phyloP scores from a whole-genome alignment of 345 rosid species.

The Citrus glauca region DNA sequence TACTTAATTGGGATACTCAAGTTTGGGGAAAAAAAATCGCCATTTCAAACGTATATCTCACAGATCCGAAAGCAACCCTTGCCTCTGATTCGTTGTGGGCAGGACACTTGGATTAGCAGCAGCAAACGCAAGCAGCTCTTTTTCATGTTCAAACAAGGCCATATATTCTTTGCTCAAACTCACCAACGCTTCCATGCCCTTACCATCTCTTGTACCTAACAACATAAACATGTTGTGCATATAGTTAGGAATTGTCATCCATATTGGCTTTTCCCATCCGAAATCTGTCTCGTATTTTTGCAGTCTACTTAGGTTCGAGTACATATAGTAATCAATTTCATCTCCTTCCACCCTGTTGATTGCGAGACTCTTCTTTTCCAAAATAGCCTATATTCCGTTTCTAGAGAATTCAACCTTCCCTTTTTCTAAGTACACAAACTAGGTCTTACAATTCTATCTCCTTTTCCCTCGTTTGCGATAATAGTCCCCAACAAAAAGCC shows the following conservation, averaged over 20 bases:
- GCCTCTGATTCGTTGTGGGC: no score
- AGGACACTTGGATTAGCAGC: conserved; percentile 1
- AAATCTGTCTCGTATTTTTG: conserved; percentile 32
- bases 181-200: conserved; percentile 27
- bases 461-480: conserved; percentile 19
- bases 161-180: conserved; percentile 16
- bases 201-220: conserved; percentile 15
- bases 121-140: conserved; percentile 19
- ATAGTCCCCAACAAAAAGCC: conserved; percentile 13
- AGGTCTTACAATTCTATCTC: conserved; percentile 21
- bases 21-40: no score
- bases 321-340: conserved; percentile 17
- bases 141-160: conserved; percentile 16
- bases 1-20: no score
- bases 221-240: not conserved
- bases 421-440: conserved; percentile 14
- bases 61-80: not conserved
- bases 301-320: conserved; percentile 27
- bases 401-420: conserved; percentile 20
- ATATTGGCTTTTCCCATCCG: conserved; percentile 40
- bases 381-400: not conserved
- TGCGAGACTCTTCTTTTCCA: not conserved
- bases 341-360: conserved; percentile 16
- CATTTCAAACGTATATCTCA: not conserved
- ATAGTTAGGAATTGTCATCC: conserved; percentile 18